A percentile compares a stretch with the other conserved stretches of the same genome.
Evolutionary conservation across 2,329 filamentous ascomycete species (phyloP).

Genomic region (Chrysoporthe cubensis): DNA sequence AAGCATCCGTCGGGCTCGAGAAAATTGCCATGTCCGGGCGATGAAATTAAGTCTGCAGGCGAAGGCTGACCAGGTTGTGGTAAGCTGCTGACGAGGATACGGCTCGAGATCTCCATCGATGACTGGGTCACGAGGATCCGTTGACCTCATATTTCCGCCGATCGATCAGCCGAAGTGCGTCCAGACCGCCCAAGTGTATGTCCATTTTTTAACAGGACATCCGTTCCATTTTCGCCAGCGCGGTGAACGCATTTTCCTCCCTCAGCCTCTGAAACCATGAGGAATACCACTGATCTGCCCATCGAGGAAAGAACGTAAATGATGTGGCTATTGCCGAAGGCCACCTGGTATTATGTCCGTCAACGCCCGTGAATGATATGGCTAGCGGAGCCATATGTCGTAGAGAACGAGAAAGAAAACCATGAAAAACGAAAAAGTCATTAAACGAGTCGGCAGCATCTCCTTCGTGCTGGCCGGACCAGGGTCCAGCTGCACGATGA

Average conservation of each 20-base stretch:
- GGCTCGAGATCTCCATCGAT: neutral
- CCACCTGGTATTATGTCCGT: constrained; percentile 28
- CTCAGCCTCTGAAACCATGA: neutral
- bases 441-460: constrained; percentile 22
- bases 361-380: constrained; percentile 28
- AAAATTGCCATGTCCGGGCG: neutral
- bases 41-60: neutral
- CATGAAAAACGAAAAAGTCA: constrained; percentile 31
- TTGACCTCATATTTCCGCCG: neutral
- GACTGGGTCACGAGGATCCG: too few species aligned
- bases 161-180: neutral
- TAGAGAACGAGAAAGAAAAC: constrained; percentile 32
- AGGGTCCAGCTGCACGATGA: neutral
- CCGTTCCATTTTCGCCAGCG: neutral
- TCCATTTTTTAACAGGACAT: neutral
- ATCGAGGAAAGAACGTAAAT: constrained; percentile 19
- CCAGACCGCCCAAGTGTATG: neutral
- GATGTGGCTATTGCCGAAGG: constrained; percentile 23
- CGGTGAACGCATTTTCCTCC: neutral
- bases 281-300: constrained; percentile 10
- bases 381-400: constrained; percentile 27
- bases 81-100: neutral
- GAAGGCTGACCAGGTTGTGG: neutral
- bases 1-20: neutral
- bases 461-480: neutral